Percentiles rank a stretch among this genome's conserved stretches.
phyloP scores from a whole-genome alignment of 129 eudicot species.

The Tagetes erecta region DNA sequence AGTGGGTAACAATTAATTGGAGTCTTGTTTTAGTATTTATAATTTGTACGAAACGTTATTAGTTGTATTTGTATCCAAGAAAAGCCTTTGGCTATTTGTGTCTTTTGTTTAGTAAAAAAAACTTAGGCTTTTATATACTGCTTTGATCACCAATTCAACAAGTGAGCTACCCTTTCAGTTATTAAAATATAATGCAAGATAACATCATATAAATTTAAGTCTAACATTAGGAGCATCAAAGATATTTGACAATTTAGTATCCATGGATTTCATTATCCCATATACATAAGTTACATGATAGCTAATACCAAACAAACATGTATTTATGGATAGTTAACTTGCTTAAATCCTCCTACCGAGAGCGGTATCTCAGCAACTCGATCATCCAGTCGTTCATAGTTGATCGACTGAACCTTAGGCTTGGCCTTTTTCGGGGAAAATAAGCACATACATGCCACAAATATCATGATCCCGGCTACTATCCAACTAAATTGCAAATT shows the following conservation, averaged over 20 bases:
- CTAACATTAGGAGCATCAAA: conserved; percentile 17
- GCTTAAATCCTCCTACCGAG: conserved; percentile 47
- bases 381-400: conserved; percentile 57
- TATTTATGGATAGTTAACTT: conserved; percentile 35
- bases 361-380: conserved; percentile 45
- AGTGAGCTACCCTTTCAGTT: too few relatives aligned
- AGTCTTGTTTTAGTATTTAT: too few relatives aligned
- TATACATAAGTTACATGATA: conserved; percentile 9
- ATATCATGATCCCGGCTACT: conserved; percentile 53
- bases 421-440: conserved; percentile 32
- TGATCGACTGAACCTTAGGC: conserved; percentile 33
- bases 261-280: background rate
- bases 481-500: conserved; percentile 89
- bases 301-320: conserved; percentile 13
- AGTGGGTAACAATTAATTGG: too few relatives aligned
- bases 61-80: too few relatives aligned
- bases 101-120: too few relatives aligned
- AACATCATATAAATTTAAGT: background rate
- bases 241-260: conserved; percentile 21
- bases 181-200: background rate
- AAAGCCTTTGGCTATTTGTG: too few relatives aligned
- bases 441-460: conserved; percentile 44
- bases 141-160: too few relatives aligned
- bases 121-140: too few relatives aligned
- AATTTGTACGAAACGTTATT: too few relatives aligned